These are phyloP conservation scores for Collybiopsis confluens DNA, from an alignment of 768 basidiomycete genomes.

Conservation along the genomic window DNA sequence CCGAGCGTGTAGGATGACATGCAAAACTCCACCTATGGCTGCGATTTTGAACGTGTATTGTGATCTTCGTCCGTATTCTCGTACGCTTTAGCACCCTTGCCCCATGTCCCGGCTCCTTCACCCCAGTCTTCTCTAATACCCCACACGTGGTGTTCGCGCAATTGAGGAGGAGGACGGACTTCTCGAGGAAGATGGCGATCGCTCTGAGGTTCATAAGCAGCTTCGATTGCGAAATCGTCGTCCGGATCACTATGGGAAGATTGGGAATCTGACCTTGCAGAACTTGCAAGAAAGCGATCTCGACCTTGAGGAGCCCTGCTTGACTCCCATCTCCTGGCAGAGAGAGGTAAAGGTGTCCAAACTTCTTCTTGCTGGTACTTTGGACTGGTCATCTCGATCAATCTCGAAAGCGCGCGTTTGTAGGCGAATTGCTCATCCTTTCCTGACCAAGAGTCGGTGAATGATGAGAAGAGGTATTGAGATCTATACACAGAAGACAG, in stretches of 20 bases:
- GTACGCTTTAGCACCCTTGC: slow-evolving; percentile 16
- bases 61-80: not conserved
- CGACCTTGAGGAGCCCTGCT: not conserved
- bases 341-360: slow-evolving; percentile 32
- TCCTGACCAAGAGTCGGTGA: too few relatives aligned
- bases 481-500: too few relatives aligned
- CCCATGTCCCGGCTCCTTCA: slow-evolving; percentile 16
- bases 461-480: too few relatives aligned
- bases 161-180: slow-evolving; percentile 27
- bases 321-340: slow-evolving; percentile 30
- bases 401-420: slow-evolving; percentile 55
- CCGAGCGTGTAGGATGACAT: too few relatives aligned
- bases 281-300: not conserved
- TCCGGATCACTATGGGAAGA: not conserved
- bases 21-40: too few relatives aligned
- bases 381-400: slow-evolving; percentile 52
- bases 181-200: not conserved
- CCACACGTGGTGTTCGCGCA: slow-evolving; percentile 33
- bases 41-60: not conserved
- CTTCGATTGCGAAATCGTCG: slow-evolving; percentile 21
- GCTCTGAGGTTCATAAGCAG: slow-evolving; percentile 10
- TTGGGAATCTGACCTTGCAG: not conserved
- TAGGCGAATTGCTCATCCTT: slow-evolving; percentile 62
- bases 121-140: slow-evolving; percentile 37
- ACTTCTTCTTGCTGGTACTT: slow-evolving; percentile 24